Percentiles rank a stretch among this genome's conserved stretches.
These are phyloP conservation scores for Colletotrichum somersetense DNA, from an alignment of 2,329 filamentous ascomycete species.

Conservation along the genomic window DNA sequence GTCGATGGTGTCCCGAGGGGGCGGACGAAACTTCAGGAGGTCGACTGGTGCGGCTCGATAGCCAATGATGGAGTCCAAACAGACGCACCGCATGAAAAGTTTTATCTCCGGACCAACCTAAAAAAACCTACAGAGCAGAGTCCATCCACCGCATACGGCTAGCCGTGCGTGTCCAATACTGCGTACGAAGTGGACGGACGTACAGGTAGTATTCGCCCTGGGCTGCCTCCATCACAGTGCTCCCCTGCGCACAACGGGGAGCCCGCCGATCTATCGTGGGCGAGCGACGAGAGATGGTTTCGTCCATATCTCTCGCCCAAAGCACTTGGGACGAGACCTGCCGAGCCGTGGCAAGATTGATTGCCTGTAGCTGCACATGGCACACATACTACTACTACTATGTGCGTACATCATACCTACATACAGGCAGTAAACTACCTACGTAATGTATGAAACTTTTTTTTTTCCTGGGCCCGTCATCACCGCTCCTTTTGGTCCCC, in stretches of 20 bases:
- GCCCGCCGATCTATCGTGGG: constrained; percentile 4
- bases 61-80: constrained; percentile 29
- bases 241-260: constrained; percentile 16
- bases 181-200: no score
- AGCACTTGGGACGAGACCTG: background rate
- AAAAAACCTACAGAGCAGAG: background rate
- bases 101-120: constrained; percentile 6
- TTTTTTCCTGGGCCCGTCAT: constrained; percentile 15
- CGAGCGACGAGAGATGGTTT: background rate
- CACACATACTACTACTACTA: no score
- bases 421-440: no score
- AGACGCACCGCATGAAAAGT: constrained; percentile 26
- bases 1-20: background rate
- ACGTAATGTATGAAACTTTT: constrained; percentile 14
- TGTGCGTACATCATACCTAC: no score
- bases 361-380: no score
- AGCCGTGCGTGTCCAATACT: background rate
- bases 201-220: no score
- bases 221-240: no score
- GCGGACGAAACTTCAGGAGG: constrained; percentile 6
- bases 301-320: constrained; percentile 5
- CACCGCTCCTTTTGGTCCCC: constrained; percentile 26
- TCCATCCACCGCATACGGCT: background rate
- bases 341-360: background rate
- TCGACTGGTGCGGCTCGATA: constrained; percentile 26